phyloP scores from a whole-genome alignment of 495 filamentous ascomycete genomes.

The Cenococcum geophilum region DNA sequence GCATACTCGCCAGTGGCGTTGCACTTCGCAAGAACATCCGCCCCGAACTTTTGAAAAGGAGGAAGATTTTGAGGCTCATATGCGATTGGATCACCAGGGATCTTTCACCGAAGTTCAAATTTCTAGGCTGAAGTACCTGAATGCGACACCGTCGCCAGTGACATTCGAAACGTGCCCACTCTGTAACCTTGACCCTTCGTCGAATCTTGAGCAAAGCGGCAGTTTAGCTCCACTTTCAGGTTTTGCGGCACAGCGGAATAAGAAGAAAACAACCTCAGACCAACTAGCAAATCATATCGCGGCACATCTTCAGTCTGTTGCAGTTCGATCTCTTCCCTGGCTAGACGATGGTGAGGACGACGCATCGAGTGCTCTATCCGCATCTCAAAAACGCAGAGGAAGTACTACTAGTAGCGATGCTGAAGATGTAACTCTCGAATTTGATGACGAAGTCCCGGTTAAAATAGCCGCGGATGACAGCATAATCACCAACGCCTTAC shows the following conservation, averaged over 20 bases:
- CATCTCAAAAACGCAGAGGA: not conserved
- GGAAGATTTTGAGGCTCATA: constrained; percentile 7
- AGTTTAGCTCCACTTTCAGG: not conserved
- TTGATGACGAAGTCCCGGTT: constrained; percentile 4
- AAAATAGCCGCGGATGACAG: not conserved
- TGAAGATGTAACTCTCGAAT: not conserved
- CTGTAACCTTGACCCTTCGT: constrained; percentile 2
- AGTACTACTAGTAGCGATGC: constrained; percentile 1
- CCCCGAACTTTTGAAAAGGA: constrained; percentile 2
- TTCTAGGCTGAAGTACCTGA: constrained; percentile 1
- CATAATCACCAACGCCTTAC: not conserved
- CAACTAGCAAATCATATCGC: constrained; percentile 8
- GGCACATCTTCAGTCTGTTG: constrained; percentile 9
- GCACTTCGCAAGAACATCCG: constrained; percentile 7
- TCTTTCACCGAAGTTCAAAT: constrained; percentile 2
- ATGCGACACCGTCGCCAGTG: not conserved
- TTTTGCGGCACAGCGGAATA: not conserved
- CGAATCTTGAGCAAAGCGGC: not conserved
- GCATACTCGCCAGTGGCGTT: constrained; percentile 13
- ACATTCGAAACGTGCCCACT: constrained; percentile 12
- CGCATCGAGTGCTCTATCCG: not conserved
- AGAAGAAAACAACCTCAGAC: constrained; percentile 4
- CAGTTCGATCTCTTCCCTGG: constrained; percentile 16
- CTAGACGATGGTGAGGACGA: constrained; percentile 14
- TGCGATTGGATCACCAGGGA: not conserved